Evolutionary conservation across 371 early-diverging fungal species (phyloP).

Genomic region (Homolaphlyctis polyrhiza): DNA sequence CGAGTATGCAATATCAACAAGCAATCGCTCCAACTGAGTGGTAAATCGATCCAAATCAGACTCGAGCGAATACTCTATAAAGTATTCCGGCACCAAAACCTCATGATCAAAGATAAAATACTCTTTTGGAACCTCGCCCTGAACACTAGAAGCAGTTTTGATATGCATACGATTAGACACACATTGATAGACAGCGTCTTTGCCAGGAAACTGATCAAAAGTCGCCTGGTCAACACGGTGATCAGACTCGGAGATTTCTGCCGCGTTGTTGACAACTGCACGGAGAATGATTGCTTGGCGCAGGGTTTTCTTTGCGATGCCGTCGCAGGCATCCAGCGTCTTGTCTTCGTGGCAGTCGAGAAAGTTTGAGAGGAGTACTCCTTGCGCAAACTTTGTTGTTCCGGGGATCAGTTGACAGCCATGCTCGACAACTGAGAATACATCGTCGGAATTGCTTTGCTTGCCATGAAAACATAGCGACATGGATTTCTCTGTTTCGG

Average conservation of each 20-base stretch:
- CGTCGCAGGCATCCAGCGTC: background rate
- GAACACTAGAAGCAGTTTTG: background rate
- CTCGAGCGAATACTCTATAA: slow-evolving; percentile 39
- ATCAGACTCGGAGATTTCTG: background rate
- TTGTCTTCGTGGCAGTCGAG: slow-evolving; percentile 22
- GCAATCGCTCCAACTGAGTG: slow-evolving; percentile 25
- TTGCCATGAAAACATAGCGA: background rate
- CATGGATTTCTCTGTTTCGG: background rate
- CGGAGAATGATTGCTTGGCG: slow-evolving; percentile 26
- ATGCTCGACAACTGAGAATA: slow-evolving; percentile 33
- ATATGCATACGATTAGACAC: background rate
- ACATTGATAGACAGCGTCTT: background rate
- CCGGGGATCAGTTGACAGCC: slow-evolving; percentile 17
- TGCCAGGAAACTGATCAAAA: background rate
- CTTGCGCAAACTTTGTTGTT: background rate
- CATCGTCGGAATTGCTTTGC: slow-evolving; percentile 18
- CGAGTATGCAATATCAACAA: slow-evolving; percentile 40
- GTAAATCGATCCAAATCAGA: slow-evolving; percentile 23
- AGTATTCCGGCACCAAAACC: slow-evolving; percentile 32
- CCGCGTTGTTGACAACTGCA: background rate
- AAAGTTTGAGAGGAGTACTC: slow-evolving; percentile 22
- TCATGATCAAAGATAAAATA: slow-evolving; percentile 22
- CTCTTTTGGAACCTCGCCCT: slow-evolving; percentile 4
- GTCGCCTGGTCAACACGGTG: background rate
- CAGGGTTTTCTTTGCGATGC: slow-evolving; percentile 10